Conservation (phyloP, 768 basidiomycete species). For the Termitomyces sp. region DNA sequence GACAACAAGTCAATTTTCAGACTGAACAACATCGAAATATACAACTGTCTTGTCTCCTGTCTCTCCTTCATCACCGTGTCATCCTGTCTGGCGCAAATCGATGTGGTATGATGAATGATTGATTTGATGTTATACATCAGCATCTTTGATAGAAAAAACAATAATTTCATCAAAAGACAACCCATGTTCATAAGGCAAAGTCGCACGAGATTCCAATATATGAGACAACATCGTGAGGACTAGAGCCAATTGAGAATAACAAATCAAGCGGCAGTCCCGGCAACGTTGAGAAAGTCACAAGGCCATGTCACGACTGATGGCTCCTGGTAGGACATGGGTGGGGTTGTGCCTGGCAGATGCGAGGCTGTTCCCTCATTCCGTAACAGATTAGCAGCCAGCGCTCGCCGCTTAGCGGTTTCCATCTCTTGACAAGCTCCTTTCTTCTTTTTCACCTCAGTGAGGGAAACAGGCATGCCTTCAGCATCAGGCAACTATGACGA, state of each 20-base stretch:
- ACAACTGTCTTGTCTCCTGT: neutral
- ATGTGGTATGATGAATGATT: neutral
- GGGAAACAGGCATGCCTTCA: slow-evolving; percentile 14
- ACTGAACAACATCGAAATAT: neutral
- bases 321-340: neutral
- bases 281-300: neutral
- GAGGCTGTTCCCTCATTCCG: slow-evolving; percentile 10
- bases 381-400: slow-evolving; percentile 8
- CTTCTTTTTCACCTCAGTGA: slow-evolving; percentile 12
- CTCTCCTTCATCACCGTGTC: neutral
- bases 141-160: neutral
- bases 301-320: slow-evolving; percentile 4
- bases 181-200: neutral
- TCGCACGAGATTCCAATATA: neutral
- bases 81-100: neutral
- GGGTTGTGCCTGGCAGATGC: neutral
- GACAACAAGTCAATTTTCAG: neutral
- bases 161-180: neutral
- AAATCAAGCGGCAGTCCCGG: neutral
- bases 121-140: neutral
- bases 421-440: neutral
- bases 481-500: slow-evolving; percentile 28
- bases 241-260: no score
- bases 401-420: neutral
- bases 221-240: neutral